A percentile compares a stretch with the other conserved stretches of the same genome.
phyloP scores from a whole-genome alignment of 2,329 filamentous ascomycete genomes.

The Calonectria hongkongensis region DNA sequence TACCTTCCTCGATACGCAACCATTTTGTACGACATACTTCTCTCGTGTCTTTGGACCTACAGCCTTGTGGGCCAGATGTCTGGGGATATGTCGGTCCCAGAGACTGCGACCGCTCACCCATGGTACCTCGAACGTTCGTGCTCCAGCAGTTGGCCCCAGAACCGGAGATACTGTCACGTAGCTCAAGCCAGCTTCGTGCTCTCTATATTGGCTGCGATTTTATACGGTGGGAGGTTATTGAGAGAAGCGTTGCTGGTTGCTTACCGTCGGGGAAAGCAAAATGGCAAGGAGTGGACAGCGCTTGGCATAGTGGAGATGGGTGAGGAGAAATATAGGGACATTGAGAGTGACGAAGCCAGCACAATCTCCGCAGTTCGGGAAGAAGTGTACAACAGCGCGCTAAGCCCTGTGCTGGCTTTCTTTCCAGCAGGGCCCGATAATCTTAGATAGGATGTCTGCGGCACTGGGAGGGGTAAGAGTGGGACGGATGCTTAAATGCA shows the following conservation, averaged over 20 bases:
- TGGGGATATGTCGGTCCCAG: conserved; percentile 51
- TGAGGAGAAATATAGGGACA: conserved; percentile 38
- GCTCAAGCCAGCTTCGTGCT: conserved; percentile 49
- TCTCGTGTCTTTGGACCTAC: conserved; percentile 54
- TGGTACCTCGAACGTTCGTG: conserved; percentile 55
- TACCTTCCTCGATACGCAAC: conserved; percentile 52
- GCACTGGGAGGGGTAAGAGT: background rate
- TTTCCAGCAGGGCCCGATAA: conserved; percentile 48
- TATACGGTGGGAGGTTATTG: conserved; percentile 47
- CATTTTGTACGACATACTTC: conserved; percentile 55
- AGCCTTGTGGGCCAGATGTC: conserved; percentile 50
- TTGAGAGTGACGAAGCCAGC: background rate
- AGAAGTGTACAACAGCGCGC: conserved; percentile 38
- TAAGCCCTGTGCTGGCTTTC: conserved; percentile 59
- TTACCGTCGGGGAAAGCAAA: conserved; percentile 39
- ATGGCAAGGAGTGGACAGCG: conserved; percentile 11
- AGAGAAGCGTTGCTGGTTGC: conserved; percentile 36
- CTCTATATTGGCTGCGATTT: conserved; percentile 44
- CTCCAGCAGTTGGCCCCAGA: conserved; percentile 42
- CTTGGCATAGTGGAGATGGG: conserved; percentile 20
- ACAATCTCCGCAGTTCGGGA: background rate
- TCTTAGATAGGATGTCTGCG: background rate
- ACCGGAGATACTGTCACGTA: conserved; percentile 44
- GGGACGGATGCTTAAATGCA: background rate
- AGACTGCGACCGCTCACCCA: conserved; percentile 50